These are phyloP conservation scores for Abrus pulchellus DNA, from an alignment of 306 rosid species.

Conservation along the genomic window DNA sequence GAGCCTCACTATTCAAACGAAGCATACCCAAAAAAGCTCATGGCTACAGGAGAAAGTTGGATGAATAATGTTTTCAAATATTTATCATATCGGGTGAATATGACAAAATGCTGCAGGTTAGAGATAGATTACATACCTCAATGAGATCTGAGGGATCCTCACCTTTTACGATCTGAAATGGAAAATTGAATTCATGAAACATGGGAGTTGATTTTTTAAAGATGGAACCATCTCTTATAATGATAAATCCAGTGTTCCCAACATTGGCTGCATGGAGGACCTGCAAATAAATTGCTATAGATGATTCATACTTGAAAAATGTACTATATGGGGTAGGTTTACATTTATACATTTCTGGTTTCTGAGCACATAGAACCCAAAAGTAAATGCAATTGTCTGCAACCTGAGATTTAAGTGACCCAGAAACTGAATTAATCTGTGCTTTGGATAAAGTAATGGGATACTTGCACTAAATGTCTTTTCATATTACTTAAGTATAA, in stretches of 20 bases:
- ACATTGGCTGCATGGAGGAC: slow-evolving; percentile 76
- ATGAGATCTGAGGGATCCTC: slow-evolving; percentile 64
- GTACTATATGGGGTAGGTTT: neutral
- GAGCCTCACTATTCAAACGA: slow-evolving; percentile 22
- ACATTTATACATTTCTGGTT: slow-evolving; percentile 24
- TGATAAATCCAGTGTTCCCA: slow-evolving; percentile 76
- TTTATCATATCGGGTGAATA: slow-evolving; percentile 22
- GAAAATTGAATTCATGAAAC: slow-evolving; percentile 75
- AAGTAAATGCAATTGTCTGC: neutral
- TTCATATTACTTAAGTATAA: neutral
- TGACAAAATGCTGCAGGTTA: neutral
- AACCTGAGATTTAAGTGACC: slow-evolving; percentile 7
- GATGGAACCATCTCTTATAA: slow-evolving; percentile 69
- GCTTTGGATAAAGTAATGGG: neutral
- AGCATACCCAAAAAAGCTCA: slow-evolving; percentile 27
- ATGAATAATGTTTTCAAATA: neutral
- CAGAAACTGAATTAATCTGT: slow-evolving; percentile 25
- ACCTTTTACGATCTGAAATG: slow-evolving; percentile 60
- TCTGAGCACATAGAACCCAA: slow-evolving; percentile 4
- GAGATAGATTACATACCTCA: slow-evolving; percentile 62
- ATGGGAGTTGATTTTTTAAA: slow-evolving; percentile 64
- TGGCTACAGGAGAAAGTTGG: slow-evolving; percentile 9
- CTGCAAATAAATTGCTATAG: slow-evolving; percentile 54
- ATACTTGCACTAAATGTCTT: neutral
- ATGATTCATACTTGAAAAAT: slow-evolving; percentile 39